Base-by-base conservation (phyloP, 345 rosid species). In the Salix brachista region DNA sequence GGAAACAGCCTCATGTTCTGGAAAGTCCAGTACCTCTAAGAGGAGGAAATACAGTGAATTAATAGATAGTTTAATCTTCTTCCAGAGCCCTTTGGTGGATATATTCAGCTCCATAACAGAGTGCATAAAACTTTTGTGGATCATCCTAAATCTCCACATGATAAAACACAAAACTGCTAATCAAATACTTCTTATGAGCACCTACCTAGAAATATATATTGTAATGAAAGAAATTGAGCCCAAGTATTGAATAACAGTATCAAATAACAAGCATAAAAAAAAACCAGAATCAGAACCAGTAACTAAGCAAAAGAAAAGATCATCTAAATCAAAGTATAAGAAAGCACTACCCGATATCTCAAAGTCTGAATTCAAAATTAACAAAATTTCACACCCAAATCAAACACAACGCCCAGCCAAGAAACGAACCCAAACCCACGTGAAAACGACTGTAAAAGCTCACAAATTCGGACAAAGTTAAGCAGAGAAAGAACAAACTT, bases 401-500 rank as follows among this genome's bases (percentile, higher is more conserved):
- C 26, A 34, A 32, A 11, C 16, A 70, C n/a, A 44, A 16, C 68
- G 41, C 61, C 50, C 60, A 66, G 34, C 13, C 36, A 44, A 58
- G 21, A 70, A 74, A 75, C 68, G 34, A 70, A 65, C 36, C 37
- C 28, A 50, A 60, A 75, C 54, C 64, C 56, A 69, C 67, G 36
- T 28, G 54, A 74, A 9, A 48, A 65, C 32, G 18, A 67, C 8
- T 69, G 36, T 19, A 50, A 42, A 69, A 74, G 65, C 39, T 28
- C 44, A 42, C 13, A 34, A 77, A 73, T 68, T 72, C 48, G 25
- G 48, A 69, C 21, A 42, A 71, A 71, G 23, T 2, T 6, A 21
- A 44, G 0, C 10, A 36, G 48, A 58, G 8, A 28, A 14, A 30
- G 36, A 42, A 37, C 80, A 18, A 70, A 83, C 97, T 86, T 81